Evolutionary conservation across 164 flowering plant species (phyloP), one percentile per base, ranked within the genome.

Genomic region (Warburgia ugandensis): DNA sequence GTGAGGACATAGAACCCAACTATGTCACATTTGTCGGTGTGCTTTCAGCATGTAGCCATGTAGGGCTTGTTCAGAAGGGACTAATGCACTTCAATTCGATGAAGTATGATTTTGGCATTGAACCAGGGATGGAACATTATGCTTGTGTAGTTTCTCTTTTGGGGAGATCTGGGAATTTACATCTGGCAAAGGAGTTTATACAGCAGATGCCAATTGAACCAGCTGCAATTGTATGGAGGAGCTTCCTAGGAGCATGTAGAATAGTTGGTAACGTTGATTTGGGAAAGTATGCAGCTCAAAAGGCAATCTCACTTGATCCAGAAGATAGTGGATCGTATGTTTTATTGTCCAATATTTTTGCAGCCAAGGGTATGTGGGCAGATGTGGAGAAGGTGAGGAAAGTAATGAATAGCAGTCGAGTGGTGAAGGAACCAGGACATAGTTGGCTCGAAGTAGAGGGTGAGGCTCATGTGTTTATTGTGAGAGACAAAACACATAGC

Each of bases 11-110:
- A 20, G 53, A 67, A 61, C 92, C 92, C 30, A 79, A 74, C 55
- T 73, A 74, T 52, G 74, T 84, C 41, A 79, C 87, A 25, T 84
- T 72, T 71, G 72, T 84, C 10, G 85, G 70, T 23, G 72, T 81
- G 31, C 85, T 84, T 11, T 76, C 92, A 20, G 83, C 92, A 1
- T 84, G 87, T 51, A 67, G 73, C 56, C 92, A 81, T 55, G 78
- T 63, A 21, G 92, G 92, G 48, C 70, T 79, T 29, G 68, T 81
- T 33, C 80, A 81, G 27, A 68, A 46, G 49, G 86, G 94, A 4
- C 57, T 79, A 10, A 29, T 28, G 21, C 61, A 65, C 49, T 84
- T 81, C 45, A 38, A 72, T 19, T 71, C 74, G 22, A 84, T 84
- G 73, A 42, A 50, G 66, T 21, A 51, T 8, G 43, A 35, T 17